Percentiles rank a stretch among this genome's conserved stretches.
Conservation (phyloP, 2,329 filamentous ascomycete species). For the Botrytis sinoallii region DNA sequence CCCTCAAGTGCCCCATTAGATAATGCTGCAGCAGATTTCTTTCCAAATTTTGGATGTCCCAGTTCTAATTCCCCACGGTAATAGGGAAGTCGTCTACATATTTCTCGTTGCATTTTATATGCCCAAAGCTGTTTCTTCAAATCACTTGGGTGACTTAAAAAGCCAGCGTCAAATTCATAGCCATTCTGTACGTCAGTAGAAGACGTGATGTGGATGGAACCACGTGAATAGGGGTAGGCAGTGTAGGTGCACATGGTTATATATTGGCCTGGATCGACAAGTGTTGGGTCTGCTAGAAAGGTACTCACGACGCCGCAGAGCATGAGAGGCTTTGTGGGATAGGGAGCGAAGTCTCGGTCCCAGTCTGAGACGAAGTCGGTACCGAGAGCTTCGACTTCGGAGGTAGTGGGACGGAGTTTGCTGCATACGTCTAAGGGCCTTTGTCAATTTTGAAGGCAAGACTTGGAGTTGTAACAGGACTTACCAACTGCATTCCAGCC, state of each 20-base stretch:
- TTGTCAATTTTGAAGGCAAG: neutral
- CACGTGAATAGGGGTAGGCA: slow-evolving; percentile 59
- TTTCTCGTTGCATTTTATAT: slow-evolving; percentile 64
- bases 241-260: slow-evolving; percentile 52
- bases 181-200: slow-evolving; percentile 42
- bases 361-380: slow-evolving; percentile 50
- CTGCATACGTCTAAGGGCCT: slow-evolving; percentile 45
- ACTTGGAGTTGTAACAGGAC: neutral
- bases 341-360: slow-evolving; percentile 51
- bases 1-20: slow-evolving; percentile 31
- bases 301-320: slow-evolving; percentile 50
- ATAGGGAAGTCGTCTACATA: slow-evolving; percentile 52
- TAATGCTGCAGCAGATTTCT: slow-evolving; percentile 42
- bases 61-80: slow-evolving; percentile 47
- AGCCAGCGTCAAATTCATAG: slow-evolving; percentile 56
- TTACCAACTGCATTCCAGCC: slow-evolving; percentile 53
- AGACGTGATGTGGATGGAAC: slow-evolving; percentile 56
- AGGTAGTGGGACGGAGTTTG: slow-evolving; percentile 55
- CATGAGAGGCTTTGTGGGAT: slow-evolving; percentile 41
- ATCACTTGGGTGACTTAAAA: slow-evolving; percentile 54
- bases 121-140: slow-evolving; percentile 57
- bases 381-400: slow-evolving; percentile 52
- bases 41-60: slow-evolving; percentile 46
- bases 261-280: slow-evolving; percentile 47
- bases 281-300: slow-evolving; percentile 45